Base-by-base conservation (phyloP, 805 yeast genomes). In the Hanseniaspora opuntiae region DNA sequence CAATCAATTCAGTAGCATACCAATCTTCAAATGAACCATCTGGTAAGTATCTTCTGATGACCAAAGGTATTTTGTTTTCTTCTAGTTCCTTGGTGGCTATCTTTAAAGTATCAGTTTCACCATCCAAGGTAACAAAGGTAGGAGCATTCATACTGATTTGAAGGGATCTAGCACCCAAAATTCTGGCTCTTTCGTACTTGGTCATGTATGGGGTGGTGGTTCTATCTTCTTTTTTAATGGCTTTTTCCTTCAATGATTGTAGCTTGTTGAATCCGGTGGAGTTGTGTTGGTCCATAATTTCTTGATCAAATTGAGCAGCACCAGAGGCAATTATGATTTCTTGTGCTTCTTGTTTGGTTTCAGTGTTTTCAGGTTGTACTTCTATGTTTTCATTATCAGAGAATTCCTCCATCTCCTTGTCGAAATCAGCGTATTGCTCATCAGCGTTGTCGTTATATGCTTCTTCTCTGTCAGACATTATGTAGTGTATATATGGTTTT, bases 91-190 rank as follows among this genome's bases (percentile, higher is more conserved):
- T 93, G 86, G 87, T 84, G 56, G 99, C 97, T 58, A 93, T 93
- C 68, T 89, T 96, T 65, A 93, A 74, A 14, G 99, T 98, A 67
- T 93, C 99, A 2, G 98, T 94, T 68, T 94, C 99, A 64, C 98
- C 98, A 71, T 93, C 99, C 55, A 93, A 79, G 64, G 94, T 98
- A 41, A 93, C 98, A 65, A 93, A 77, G 3, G 93, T 97, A 2
- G 98, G 98, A 1, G 99, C 98, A 65, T 93, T 93, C 86, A 93
- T 85, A 28, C 97, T 87, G 62, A 93, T 90, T 69, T 93, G 99
- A 59, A 93, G 73, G 1, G 99, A 98, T 62, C 99, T 78, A 11
- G 99, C 93, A 28, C 99, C 99, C 63, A 93, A 76, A 57, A 93
- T 87, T 72, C 99, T 80, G 8, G 99, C 99, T 62, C 97, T 79